Conservation (phyloP, 805 yeast species). For the Candida arabinofermentans region DNA sequence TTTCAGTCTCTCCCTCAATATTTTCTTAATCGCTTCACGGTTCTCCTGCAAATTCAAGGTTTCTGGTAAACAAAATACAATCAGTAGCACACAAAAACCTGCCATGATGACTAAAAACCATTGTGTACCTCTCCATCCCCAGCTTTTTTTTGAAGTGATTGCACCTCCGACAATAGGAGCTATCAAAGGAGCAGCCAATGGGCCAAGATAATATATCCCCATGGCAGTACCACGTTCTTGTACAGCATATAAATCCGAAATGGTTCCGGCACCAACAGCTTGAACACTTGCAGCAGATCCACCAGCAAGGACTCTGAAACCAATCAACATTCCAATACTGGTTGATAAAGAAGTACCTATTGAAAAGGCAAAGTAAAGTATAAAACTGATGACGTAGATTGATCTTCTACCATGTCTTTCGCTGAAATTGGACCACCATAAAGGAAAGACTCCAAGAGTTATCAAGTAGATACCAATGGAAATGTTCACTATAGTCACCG, state of each 20-base stretch:
- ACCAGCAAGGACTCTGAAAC: conserved; percentile 68
- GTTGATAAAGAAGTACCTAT: conserved; percentile 71
- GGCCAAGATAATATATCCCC: conserved; percentile 79
- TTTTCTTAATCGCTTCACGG: conserved; percentile 46
- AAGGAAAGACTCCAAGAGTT: conserved; percentile 72
- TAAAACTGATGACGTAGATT: conserved; percentile 66
- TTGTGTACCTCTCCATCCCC: conserved; percentile 90
- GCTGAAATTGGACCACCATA: conserved; percentile 86
- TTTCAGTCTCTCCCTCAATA: conserved; percentile 36
- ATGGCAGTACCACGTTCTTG: conserved; percentile 72
- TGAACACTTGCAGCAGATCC: conserved; percentile 85
- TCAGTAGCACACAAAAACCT: conserved; percentile 44
- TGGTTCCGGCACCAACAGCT: conserved; percentile 86
- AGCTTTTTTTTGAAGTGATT: conserved; percentile 46
- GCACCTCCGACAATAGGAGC: conserved; percentile 83
- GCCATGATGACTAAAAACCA: conserved; percentile 75
- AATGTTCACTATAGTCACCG: conserved; percentile 60
- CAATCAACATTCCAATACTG: conserved; percentile 57
- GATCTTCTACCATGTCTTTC: conserved; percentile 73
- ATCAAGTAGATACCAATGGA: conserved; percentile 77
- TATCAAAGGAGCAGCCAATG: conserved; percentile 73
- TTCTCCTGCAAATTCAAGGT: conserved; percentile 68
- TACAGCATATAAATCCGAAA: conserved; percentile 65
- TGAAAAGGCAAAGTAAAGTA: conserved; percentile 58
- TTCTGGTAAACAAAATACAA: conserved; percentile 69